These are phyloP conservation scores for Erythrobasidium hasegawianum DNA, from an alignment of 1,284 basidiomycete species.

Conservation along the genomic window DNA sequence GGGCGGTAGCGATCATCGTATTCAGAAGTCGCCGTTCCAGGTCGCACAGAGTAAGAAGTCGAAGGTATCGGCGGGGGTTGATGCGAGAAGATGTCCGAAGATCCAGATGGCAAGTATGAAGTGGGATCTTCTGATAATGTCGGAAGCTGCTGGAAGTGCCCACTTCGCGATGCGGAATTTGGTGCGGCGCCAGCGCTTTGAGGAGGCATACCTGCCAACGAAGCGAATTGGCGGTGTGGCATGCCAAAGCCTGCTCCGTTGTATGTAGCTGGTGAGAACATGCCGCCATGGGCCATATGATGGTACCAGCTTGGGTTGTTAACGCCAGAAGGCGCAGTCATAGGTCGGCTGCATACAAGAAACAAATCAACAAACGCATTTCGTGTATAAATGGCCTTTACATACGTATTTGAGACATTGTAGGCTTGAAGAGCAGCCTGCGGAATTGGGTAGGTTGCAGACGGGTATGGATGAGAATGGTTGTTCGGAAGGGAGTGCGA, in stretches of 20 bases:
- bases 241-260: conserved; percentile 23
- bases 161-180: background rate
- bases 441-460: background rate
- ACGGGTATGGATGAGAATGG: no score
- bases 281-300: conserved; percentile 20
- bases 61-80: conserved; percentile 17
- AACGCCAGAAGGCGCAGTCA: conserved; percentile 20
- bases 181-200: background rate
- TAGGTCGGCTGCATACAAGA: conserved; percentile 18
- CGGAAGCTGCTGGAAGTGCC: background rate
- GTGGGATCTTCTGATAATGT: background rate
- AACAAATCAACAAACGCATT: background rate
- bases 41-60: background rate
- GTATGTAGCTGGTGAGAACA: conserved; percentile 33
- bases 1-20: conserved; percentile 7
- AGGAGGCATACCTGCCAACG: background rate
- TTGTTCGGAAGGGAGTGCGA: no score
- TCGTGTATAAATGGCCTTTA: background rate
- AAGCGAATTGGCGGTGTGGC: background rate
- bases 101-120: background rate
- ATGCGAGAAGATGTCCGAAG: conserved; percentile 23
- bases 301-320: conserved; percentile 27
- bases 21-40: background rate
- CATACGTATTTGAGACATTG: conserved; percentile 31
- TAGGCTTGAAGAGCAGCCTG: conserved; percentile 15